Percentiles rank a stretch among this genome's conserved stretches.
Conservation (phyloP, 2,329 filamentous ascomycete genomes). For the Fusarium sp. region DNA sequence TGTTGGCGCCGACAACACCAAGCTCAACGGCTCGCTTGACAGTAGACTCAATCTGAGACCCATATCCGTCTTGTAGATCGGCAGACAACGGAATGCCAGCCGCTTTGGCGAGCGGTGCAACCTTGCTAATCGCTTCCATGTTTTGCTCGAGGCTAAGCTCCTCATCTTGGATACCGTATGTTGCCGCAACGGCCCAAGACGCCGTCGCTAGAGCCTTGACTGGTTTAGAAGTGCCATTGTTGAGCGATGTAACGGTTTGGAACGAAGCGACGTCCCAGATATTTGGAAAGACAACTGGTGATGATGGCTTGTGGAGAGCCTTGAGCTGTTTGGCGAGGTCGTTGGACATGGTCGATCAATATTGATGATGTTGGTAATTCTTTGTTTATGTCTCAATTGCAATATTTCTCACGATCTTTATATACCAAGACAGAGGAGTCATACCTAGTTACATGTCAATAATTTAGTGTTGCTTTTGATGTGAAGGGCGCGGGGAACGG, state of each 20-base stretch:
- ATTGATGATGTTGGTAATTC: neutral
- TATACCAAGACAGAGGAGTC: neutral
- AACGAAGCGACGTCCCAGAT: constrained; percentile 64
- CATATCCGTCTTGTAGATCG: constrained; percentile 70
- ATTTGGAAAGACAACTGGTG: constrained; percentile 64
- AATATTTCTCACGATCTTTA: neutral
- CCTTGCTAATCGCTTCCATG: constrained; percentile 54
- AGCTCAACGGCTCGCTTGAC: constrained; percentile 56
- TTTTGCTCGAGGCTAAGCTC: constrained; percentile 62
- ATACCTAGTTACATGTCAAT: neutral
- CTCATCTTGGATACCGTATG: constrained; percentile 56
- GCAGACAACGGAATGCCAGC: constrained; percentile 60
- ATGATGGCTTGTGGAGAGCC: constrained; percentile 59
- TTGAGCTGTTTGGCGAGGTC: constrained; percentile 49
- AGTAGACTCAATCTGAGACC: constrained; percentile 54
- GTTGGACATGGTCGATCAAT: constrained; percentile 40
- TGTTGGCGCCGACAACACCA: constrained; percentile 66
- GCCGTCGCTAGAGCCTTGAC: constrained; percentile 58
- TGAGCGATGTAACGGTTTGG: constrained; percentile 54
- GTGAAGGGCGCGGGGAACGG: constrained; percentile 31
- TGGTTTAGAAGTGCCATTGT: constrained; percentile 47
- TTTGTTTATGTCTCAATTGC: neutral
- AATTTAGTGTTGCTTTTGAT: constrained; percentile 15
- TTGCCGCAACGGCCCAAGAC: constrained; percentile 60
- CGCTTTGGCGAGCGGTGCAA: constrained; percentile 54